A percentile compares a stretch with the other conserved stretches of the same genome.
Conservation (phyloP, 768 basidiomycete species). For the Paxillus ammoniavirescens region DNA sequence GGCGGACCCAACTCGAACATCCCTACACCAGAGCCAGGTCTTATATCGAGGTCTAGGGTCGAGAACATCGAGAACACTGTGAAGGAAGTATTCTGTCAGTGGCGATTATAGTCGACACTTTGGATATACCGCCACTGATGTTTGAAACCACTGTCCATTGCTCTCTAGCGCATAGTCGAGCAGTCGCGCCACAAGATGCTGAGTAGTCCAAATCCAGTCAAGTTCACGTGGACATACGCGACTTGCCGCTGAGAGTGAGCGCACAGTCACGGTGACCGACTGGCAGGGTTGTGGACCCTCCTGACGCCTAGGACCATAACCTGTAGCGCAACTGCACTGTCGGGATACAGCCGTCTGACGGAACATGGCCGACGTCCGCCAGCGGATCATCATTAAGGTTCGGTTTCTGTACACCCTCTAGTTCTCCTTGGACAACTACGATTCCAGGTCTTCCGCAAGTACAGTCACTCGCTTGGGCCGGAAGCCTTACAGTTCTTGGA, state of each 20-base stretch:
- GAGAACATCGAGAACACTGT: slow-evolving; percentile 50
- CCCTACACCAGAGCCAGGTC: slow-evolving; percentile 74
- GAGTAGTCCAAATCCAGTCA: slow-evolving; percentile 12
- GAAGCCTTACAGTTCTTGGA: slow-evolving; percentile 74
- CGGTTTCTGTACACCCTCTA: background rate
- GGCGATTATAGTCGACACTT: too few species aligned
- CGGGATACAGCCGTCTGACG: background rate
- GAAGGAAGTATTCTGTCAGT: background rate
- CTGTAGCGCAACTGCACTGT: background rate
- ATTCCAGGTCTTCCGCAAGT: slow-evolving; percentile 78
- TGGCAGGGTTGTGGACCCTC: too few species aligned
- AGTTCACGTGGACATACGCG: background rate
- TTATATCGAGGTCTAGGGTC: slow-evolving; percentile 69
- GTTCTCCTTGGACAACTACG: background rate
- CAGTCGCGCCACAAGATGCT: background rate
- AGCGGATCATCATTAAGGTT: slow-evolving; percentile 47
- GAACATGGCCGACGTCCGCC: slow-evolving; percentile 37
- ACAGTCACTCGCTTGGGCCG: slow-evolving; percentile 82
- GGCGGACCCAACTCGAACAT: slow-evolving; percentile 70
- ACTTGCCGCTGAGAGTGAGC: too few species aligned
- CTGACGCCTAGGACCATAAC: background rate
- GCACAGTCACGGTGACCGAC: background rate
- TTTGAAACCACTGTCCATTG: background rate
- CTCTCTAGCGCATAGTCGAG: background rate
- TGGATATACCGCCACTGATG: background rate